Evolutionary conservation across 2,329 filamentous ascomycete genomes (phyloP).

Genomic region (Corynespora cassiicola): DNA sequence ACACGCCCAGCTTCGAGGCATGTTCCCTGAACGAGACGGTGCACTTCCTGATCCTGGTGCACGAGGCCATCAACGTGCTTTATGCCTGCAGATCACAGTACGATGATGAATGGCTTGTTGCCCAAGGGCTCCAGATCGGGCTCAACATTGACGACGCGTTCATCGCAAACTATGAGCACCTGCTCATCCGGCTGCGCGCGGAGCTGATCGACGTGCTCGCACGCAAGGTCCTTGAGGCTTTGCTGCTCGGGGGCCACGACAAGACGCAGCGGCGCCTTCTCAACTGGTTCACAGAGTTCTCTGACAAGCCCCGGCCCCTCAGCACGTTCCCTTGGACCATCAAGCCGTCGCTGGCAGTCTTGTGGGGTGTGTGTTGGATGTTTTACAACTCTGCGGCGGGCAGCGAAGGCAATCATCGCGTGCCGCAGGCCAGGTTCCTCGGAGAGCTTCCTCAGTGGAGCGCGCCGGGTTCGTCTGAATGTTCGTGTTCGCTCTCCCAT

Average conservation of each 20-base stretch:
- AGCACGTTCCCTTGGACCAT: conserved; percentile 54
- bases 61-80: conserved; percentile 41
- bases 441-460: conserved; percentile 31
- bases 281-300: conserved; percentile 50
- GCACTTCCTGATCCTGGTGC: conserved; percentile 32
- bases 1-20: conserved; percentile 32
- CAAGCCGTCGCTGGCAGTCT: conserved; percentile 49
- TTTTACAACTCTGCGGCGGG: conserved; percentile 32
- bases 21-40: conserved; percentile 36
- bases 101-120: conserved; percentile 51
- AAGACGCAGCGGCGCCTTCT: conserved; percentile 42
- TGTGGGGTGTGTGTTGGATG: conserved; percentile 55
- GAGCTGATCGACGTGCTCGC: conserved; percentile 39
- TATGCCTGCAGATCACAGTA: conserved; percentile 29
- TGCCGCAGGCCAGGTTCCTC: conserved; percentile 32
- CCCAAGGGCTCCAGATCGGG: conserved; percentile 34
- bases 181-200: conserved; percentile 47
- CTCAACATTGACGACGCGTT: conserved; percentile 43
- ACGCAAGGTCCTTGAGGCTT: conserved; percentile 36
- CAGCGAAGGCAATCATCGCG: conserved; percentile 22
- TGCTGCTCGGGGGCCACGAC: conserved; percentile 34
- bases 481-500: conserved; percentile 19
- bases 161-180: conserved; percentile 52
- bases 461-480: conserved; percentile 37
- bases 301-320: conserved; percentile 45